Conservation (phyloP, 1,284 basidiomycete species). For the Pseudozyma pruni region DNA sequence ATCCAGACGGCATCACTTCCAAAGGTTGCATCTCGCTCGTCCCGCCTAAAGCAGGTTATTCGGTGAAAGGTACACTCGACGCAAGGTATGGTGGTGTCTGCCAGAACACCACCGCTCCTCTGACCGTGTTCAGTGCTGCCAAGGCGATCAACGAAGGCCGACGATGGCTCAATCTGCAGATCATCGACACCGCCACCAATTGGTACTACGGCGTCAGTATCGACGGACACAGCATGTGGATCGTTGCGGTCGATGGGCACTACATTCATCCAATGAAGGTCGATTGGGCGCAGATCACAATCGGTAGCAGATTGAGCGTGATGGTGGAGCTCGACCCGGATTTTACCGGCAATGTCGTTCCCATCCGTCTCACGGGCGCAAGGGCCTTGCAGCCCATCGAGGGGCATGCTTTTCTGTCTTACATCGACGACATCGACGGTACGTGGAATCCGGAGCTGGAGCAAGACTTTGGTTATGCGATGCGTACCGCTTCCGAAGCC, state of each 20-base stretch:
- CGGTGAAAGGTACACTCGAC: constrained; percentile 39
- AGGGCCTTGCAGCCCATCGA: constrained; percentile 52
- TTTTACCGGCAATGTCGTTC: constrained; percentile 24
- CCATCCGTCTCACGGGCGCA: constrained; percentile 44
- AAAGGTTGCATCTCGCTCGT: constrained; percentile 55
- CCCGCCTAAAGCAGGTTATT: constrained; percentile 37
- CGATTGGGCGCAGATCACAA: constrained; percentile 48
- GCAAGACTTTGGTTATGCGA: constrained; percentile 39
- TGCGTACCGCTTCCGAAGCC: constrained; percentile 13
- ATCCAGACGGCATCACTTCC: constrained; percentile 39
- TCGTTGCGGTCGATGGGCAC: constrained; percentile 48
- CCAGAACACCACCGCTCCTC: constrained; percentile 44
- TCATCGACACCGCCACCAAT: constrained; percentile 39
- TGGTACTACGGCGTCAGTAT: constrained; percentile 35
- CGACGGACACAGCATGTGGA: constrained; percentile 43
- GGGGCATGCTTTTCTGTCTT: constrained; percentile 45
- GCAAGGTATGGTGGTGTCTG: constrained; percentile 42
- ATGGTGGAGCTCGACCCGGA: constrained; percentile 47
- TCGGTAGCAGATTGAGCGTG: constrained; percentile 43
- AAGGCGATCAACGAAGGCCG: constrained; percentile 35
- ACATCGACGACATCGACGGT: constrained; percentile 30
- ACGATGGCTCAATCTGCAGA: constrained; percentile 44
- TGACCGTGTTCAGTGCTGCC: constrained; percentile 40
- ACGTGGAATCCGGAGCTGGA: constrained; percentile 24
- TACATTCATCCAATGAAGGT: constrained; percentile 44